Conservation (phyloP, 106 monocot genomes). For the Vanilla planifolia region DNA sequence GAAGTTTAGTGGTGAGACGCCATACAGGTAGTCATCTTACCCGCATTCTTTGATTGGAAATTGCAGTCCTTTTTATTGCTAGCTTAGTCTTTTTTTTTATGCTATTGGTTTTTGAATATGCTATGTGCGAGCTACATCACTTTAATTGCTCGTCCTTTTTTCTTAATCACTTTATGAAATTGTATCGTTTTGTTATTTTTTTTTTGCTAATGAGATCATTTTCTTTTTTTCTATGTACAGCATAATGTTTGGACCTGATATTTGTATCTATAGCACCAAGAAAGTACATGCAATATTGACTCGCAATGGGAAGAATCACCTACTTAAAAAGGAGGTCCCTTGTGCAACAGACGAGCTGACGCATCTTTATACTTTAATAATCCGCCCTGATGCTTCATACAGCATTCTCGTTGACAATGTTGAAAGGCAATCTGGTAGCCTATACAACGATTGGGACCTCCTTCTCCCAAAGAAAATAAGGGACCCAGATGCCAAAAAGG, state of each 20-base stretch:
- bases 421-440: conserved; percentile 54
- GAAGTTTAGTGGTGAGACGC: conserved; percentile 30
- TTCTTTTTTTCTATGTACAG: conserved; percentile 19
- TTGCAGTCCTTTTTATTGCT: neutral
- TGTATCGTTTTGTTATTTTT: neutral
- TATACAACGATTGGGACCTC: conserved; percentile 56
- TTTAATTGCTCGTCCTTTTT: neutral
- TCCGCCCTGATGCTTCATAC: conserved; percentile 53
- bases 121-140: too few relatives aligned
- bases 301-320: conserved; percentile 52
- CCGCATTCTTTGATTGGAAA: neutral
- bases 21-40: conserved; percentile 17
- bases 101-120: too few relatives aligned
- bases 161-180: neutral
- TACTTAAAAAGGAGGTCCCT: conserved; percentile 54
- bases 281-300: conserved; percentile 64
- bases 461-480: conserved; percentile 69
- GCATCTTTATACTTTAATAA: conserved; percentile 65
- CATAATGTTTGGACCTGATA: conserved; percentile 77
- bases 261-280: conserved; percentile 51
- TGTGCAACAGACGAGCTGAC: conserved; percentile 63
- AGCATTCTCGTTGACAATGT: conserved; percentile 55
- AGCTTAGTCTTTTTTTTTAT: neutral
- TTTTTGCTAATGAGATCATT: neutral
- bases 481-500: conserved; percentile 68